Percentiles rank a stretch among this genome's conserved stretches.
phyloP scores from a whole-genome alignment of 2,329 filamentous ascomycete species.

The Diaporthe sp. region DNA sequence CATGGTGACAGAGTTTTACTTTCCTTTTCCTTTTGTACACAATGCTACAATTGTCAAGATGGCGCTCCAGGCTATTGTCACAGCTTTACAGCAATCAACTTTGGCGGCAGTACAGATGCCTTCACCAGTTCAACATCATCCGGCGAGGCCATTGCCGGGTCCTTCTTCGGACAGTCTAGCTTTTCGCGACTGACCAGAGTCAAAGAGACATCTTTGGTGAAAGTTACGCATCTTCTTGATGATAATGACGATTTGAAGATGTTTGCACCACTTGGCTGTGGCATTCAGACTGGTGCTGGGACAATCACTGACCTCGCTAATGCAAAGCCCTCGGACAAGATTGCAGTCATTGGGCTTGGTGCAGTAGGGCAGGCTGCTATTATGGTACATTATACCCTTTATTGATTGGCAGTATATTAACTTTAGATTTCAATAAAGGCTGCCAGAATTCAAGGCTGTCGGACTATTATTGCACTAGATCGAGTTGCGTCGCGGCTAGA shows the following conservation, averaged over 20 bases:
- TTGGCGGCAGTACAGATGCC: background rate
- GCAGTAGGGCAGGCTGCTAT: background rate
- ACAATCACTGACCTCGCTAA: background rate
- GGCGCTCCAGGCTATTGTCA: background rate
- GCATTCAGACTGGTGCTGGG: background rate
- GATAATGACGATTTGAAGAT: background rate
- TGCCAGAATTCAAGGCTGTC: background rate
- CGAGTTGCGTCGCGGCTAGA: background rate
- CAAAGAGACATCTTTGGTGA: background rate
- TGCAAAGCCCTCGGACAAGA: background rate
- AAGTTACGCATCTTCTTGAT: background rate
- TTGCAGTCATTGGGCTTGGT: background rate
- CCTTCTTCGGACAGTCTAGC: conserved; percentile 2
- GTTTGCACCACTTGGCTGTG: background rate
- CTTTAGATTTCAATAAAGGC: background rate
- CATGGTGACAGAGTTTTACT: background rate
- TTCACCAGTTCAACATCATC: background rate
- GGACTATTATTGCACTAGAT: background rate
- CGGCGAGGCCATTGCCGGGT: background rate
- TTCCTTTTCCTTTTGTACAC: background rate
- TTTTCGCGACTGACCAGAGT: background rate
- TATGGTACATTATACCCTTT: background rate
- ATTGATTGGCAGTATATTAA: background rate
- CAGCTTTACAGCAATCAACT: background rate
- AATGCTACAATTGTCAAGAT: background rate